These are phyloP conservation scores for Mucor racemosus DNA, from an alignment of 371 early-diverging fungal genomes.

Conservation along the genomic window DNA sequence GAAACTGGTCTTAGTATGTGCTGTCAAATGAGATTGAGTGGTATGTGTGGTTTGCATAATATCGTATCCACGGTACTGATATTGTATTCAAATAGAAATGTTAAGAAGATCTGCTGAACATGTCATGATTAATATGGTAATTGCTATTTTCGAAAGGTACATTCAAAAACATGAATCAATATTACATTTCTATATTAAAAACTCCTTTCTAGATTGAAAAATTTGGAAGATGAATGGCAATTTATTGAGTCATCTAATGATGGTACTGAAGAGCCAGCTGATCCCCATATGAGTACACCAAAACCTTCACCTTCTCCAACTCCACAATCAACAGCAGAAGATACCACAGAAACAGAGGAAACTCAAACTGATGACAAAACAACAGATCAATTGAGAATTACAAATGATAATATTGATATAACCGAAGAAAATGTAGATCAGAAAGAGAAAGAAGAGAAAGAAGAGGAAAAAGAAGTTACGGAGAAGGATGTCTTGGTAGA, in stretches of 20 bases:
- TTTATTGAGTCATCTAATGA: constrained; percentile 38
- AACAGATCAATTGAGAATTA: background rate
- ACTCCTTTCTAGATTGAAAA: constrained; percentile 33
- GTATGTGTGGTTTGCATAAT: constrained; percentile 46
- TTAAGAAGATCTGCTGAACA: constrained; percentile 81
- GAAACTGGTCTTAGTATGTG: constrained; percentile 96
- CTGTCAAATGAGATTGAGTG: constrained; percentile 90
- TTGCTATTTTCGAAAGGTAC: constrained; percentile 72
- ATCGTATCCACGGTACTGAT: background rate
- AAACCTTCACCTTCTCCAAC: constrained; percentile 35
- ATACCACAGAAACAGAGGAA: background rate
- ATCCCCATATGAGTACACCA: constrained; percentile 52
- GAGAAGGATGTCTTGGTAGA: background rate
- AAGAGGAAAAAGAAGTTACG: background rate
- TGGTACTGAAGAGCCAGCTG: constrained; percentile 18
- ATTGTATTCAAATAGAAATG: constrained; percentile 61
- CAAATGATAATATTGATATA: too few relatives aligned
- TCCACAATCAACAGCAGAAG: constrained; percentile 4
- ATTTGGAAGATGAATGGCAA: constrained; percentile 52
- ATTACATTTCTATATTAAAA: background rate
- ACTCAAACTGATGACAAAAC: background rate
- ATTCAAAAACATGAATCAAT: background rate
- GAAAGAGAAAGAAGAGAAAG: background rate
- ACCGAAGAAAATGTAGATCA: background rate
- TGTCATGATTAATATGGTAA: constrained; percentile 77